These are phyloP conservation scores for Bonia amplexicaulis DNA, from an alignment of 176 grass and related monocot species.

Conservation along the genomic window DNA sequence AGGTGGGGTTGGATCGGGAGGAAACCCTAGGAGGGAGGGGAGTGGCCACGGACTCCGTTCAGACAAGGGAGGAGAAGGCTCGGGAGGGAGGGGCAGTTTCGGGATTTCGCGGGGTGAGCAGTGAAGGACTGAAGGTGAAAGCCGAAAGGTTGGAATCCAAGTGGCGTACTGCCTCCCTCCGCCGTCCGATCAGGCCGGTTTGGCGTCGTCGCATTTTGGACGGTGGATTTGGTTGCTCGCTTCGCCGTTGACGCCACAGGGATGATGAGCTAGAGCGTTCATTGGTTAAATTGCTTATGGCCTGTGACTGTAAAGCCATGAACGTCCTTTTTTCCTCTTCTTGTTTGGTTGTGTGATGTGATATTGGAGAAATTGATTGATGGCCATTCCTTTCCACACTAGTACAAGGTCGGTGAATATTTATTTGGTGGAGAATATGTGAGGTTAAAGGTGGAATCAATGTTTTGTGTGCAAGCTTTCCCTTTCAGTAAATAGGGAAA, in stretches of 20 bases:
- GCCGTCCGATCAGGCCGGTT: constrained; percentile 31
- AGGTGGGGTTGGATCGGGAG: constrained; percentile 16
- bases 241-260: not conserved
- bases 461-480: not conserved
- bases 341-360: not conserved
- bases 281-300: not conserved
- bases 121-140: not conserved
- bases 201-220: not conserved
- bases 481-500: not conserved
- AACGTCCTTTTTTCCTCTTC: not conserved
- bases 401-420: not conserved
- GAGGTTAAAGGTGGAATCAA: not conserved
- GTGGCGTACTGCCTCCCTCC: constrained; percentile 11
- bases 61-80: constrained; percentile 16
- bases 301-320: not conserved
- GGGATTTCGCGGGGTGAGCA: not conserved
- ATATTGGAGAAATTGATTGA: not conserved
- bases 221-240: not conserved
- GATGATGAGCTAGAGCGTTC: not conserved
- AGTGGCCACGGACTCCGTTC: constrained; percentile 12
- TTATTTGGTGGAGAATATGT: not conserved
- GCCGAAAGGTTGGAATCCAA: constrained; percentile 17
- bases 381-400: not conserved
- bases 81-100: constrained; percentile 10
- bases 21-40: constrained; percentile 37